A percentile compares a stretch with the other conserved stretches of the same genome.
phyloP scores from a whole-genome alignment of 768 basidiomycete species.

The Psilocybe cyanescens region DNA sequence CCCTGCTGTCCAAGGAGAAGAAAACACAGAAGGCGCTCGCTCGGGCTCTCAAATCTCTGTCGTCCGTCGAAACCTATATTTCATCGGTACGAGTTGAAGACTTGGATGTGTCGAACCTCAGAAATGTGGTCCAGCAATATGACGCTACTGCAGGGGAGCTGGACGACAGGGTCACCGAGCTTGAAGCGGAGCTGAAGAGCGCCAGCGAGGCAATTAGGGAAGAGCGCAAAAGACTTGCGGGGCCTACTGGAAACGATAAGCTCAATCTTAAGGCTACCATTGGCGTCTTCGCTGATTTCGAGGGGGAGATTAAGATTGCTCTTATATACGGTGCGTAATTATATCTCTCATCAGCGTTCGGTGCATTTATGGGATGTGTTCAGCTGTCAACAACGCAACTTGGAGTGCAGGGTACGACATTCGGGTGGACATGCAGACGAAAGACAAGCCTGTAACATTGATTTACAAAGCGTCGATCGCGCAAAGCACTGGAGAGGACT shows the following conservation, averaged over 20 bases:
- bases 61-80: constrained; percentile 38
- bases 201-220: constrained; percentile 26
- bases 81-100: constrained; percentile 35
- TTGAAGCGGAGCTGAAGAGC: constrained; percentile 29
- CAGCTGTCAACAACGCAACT: constrained; percentile 39
- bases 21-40: constrained; percentile 31
- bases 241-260: constrained; percentile 24
- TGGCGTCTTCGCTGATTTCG: constrained; percentile 38
- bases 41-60: constrained; percentile 30
- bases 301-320: constrained; percentile 40
- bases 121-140: constrained; percentile 34
- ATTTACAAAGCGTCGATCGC: constrained; percentile 45
- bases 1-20: constrained; percentile 28
- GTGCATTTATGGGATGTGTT: background rate
- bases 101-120: constrained; percentile 31
- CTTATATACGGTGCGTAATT: constrained; percentile 40
- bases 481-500: constrained; percentile 50
- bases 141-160: constrained; percentile 35
- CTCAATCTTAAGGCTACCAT: constrained; percentile 34
- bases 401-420: constrained; percentile 48
- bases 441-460: constrained; percentile 39
- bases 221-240: constrained; percentile 25
- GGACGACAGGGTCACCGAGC: constrained; percentile 32
- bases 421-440: constrained; percentile 42
- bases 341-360: background rate